Base-by-base conservation (phyloP, 192 early-diverging fungal genomes). In the Dimargaris verticillata region DNA sequence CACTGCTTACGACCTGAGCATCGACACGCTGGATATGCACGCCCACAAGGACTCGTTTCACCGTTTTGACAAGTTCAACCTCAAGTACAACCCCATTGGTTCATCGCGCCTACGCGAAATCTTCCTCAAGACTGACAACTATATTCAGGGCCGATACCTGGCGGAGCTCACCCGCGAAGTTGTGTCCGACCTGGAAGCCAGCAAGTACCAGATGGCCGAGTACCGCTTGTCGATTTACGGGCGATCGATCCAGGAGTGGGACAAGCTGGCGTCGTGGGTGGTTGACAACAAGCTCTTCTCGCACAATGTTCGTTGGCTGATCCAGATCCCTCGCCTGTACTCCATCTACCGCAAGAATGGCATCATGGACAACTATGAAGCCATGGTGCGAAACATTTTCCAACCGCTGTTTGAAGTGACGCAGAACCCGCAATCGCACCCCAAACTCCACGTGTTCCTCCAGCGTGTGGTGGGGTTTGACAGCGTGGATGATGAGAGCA, bases 1-100 rank as follows among this genome's bases (percentile, higher is more conserved):
- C 53, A 92, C 90, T 0, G 90, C 93, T 1, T 97, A 97, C 70
- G 91, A 97, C 64, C 75, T 97, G 25, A 85, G 78, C 24, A 92
- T 94, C 62, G 93, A 97, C 70, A 97, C 90, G 3, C 73, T 97
- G 62, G 93, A 97, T 67, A 94, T 94, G 90, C 93, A 97, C 68
- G 88, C 91, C 0, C 91, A 96, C 76, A 91, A 92, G 58, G 90
- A 91, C 73, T 88, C 91, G 3, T 96, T 93, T 77, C 91, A 96
- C 74, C 77, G 90, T 44, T 93, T 96, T 61, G 93, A 93, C 74
- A 93, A 94, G 70, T 97, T 97, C 78, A 97, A 97, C 66, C 70
- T 91, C 25, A 94, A 97, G 69, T 97, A 97, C 68, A 93, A 93
- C 61, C 93, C 93, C 11, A 77, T 97, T 50, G 93, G 93, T 26